Percentiles rank a stretch among this genome's conserved stretches.
These are phyloP conservation scores for Schizochytrium sp. DNA, from an alignment of 108 stramenopile species.

Conservation along the genomic window DNA sequence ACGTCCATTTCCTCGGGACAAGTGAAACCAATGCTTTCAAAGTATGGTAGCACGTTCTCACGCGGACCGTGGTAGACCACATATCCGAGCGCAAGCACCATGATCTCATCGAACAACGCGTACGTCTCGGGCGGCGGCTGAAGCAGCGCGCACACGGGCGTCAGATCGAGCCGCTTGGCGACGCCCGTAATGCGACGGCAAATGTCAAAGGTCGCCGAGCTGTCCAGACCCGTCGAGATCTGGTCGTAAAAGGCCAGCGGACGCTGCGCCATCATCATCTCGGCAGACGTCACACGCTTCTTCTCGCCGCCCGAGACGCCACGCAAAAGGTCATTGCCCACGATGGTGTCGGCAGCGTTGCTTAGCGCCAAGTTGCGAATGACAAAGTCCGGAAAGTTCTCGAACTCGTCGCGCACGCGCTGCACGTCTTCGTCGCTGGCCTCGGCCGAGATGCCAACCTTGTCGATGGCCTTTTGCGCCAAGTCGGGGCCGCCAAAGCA, in stretches of 20 bases:
- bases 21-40: slow-evolving; percentile 54
- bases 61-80: slow-evolving; percentile 70
- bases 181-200: slow-evolving; percentile 38
- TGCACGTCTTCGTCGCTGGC: not conserved
- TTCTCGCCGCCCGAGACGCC: slow-evolving; percentile 79
- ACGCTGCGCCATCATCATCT: slow-evolving; percentile 51
- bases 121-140: slow-evolving; percentile 83
- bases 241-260: slow-evolving; percentile 53
- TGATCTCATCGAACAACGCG: slow-evolving; percentile 76
- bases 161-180: slow-evolving; percentile 22
- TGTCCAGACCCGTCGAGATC: slow-evolving; percentile 69
- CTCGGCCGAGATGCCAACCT: not conserved
- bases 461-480: not conserved
- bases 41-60: slow-evolving; percentile 52
- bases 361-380: slow-evolving; percentile 43
- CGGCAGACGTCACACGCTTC: slow-evolving; percentile 71
- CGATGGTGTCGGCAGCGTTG: slow-evolving; percentile 41
- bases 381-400: slow-evolving; percentile 36
- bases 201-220: slow-evolving; percentile 69
- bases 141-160: slow-evolving; percentile 62
- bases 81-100: slow-evolving; percentile 65
- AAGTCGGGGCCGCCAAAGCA: not conserved
- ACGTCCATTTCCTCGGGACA: slow-evolving; percentile 64
- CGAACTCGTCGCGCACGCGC: not conserved
- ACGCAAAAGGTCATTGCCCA: slow-evolving; percentile 55